Evolutionary conservation across 2,329 filamentous ascomycete species (phyloP).

Genomic region (Cadophora luteo-olivacea): DNA sequence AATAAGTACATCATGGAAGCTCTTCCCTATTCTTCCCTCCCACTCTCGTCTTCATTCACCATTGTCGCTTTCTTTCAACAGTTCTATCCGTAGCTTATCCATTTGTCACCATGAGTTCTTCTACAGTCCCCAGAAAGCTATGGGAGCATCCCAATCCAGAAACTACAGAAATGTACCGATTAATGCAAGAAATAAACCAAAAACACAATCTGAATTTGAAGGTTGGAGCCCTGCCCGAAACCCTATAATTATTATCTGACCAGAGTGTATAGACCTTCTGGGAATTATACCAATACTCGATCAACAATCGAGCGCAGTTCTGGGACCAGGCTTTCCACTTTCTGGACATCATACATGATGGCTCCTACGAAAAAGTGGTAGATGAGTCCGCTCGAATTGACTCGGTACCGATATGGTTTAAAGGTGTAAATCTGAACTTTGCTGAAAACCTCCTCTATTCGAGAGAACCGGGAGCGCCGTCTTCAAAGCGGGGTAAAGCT

Average conservation of each 20-base stretch:
- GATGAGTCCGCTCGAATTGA: slow-evolving; percentile 76
- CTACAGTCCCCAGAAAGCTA: slow-evolving; percentile 61
- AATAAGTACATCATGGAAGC: background rate
- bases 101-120: slow-evolving; percentile 32
- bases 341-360: slow-evolving; percentile 67
- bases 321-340: slow-evolving; percentile 68
- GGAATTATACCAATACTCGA: slow-evolving; percentile 75
- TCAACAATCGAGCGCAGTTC: slow-evolving; percentile 66
- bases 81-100: background rate
- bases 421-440: slow-evolving; percentile 76
- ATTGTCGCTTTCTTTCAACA: background rate
- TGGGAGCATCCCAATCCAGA: slow-evolving; percentile 71
- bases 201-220: slow-evolving; percentile 62
- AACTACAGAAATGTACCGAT: slow-evolving; percentile 68
- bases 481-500: slow-evolving; percentile 54
- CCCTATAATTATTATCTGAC: background rate
- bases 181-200: slow-evolving; percentile 70
- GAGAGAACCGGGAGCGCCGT: slow-evolving; percentile 48
- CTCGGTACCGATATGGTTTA: slow-evolving; percentile 77
- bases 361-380: slow-evolving; percentile 64
- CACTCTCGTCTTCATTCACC: background rate
- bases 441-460: slow-evolving; percentile 81
- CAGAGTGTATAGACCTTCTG: slow-evolving; percentile 61
- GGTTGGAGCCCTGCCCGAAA: slow-evolving; percentile 48
- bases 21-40: background rate